These are phyloP conservation scores for Russula olivacea DNA, from an alignment of 768 basidiomycete species.

Conservation along the genomic window DNA sequence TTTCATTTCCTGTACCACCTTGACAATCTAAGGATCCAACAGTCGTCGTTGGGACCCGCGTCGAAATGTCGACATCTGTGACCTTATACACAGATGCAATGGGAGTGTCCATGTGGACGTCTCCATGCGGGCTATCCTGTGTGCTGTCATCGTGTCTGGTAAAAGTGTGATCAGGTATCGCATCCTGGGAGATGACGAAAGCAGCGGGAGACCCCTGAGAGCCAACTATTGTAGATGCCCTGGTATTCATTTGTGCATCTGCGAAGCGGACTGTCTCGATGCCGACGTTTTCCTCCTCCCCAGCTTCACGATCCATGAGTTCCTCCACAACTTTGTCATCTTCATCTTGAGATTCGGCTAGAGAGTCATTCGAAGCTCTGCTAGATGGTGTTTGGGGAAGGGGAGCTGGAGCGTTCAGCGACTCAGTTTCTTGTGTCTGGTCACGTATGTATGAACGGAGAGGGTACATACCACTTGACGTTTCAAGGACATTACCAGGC, in stretches of 20 bases:
- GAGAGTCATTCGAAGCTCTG: background rate
- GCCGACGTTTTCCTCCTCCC: background rate
- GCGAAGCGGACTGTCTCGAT: background rate
- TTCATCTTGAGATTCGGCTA: slow-evolving; percentile 5
- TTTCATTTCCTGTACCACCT: background rate
- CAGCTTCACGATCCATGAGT: background rate
- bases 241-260: background rate
- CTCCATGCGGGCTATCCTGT: background rate
- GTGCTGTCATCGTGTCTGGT: background rate
- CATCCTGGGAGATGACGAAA: background rate
- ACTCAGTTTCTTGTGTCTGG: background rate
- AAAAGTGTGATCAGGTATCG: background rate
- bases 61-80: background rate
- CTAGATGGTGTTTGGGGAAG: background rate
- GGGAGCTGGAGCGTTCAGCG: background rate
- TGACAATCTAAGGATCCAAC: background rate
- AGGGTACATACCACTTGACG: background rate
- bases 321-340: slow-evolving; percentile 10
- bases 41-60: background rate
- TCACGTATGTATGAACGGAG: background rate
- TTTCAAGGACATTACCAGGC: background rate
- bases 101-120: background rate
- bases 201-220: background rate
- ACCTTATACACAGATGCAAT: background rate
- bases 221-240: background rate